Evolutionary conservation across 805 yeast genomes (phyloP).

Genomic region (Metschnikowia reukaufii): DNA sequence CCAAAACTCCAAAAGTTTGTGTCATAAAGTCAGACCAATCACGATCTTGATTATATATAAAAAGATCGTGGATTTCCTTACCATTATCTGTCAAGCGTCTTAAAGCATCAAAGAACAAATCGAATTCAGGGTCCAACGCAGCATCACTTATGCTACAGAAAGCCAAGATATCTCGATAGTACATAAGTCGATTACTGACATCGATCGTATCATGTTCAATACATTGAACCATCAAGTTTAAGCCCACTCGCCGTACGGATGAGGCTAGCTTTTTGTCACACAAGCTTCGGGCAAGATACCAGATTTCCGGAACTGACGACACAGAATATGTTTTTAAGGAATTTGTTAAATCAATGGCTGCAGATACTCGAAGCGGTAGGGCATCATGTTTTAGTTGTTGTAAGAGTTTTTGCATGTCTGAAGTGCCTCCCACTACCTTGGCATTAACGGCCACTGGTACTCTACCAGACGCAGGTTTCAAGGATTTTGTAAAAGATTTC

Average conservation of each 20-base stretch:
- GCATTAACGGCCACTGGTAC: slow-evolving; percentile 37
- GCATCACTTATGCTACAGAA: slow-evolving; percentile 37
- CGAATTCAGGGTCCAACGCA: slow-evolving; percentile 50
- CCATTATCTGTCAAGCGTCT: slow-evolving; percentile 52
- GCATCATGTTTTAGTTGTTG: slow-evolving; percentile 40
- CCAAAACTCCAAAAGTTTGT: slow-evolving; percentile 16
- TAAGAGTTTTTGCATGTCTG: slow-evolving; percentile 38
- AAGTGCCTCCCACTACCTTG: slow-evolving; percentile 46
- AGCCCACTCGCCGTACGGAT: slow-evolving; percentile 42
- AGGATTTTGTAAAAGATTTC: slow-evolving; percentile 39
- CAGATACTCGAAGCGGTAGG: slow-evolving; percentile 41
- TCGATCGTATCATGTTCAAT: slow-evolving; percentile 51
- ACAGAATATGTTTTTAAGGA: slow-evolving; percentile 53
- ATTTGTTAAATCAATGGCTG: slow-evolving; percentile 51
- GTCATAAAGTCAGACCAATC: slow-evolving; percentile 22
- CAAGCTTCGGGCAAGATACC: slow-evolving; percentile 66
- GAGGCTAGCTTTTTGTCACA: slow-evolving; percentile 37
- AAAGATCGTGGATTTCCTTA: slow-evolving; percentile 50
- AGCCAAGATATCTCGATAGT: slow-evolving; percentile 57
- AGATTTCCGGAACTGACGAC: slow-evolving; percentile 66
- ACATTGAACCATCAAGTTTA: slow-evolving; percentile 56
- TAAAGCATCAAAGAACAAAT: slow-evolving; percentile 48
- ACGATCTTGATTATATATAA: slow-evolving; percentile 40
- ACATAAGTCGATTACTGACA: slow-evolving; percentile 50
- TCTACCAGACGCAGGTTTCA: slow-evolving; percentile 27